Evolutionary conservation across 176 grass and related monocot species (phyloP).

Genomic region (Bolboschoenus planiculmis): DNA sequence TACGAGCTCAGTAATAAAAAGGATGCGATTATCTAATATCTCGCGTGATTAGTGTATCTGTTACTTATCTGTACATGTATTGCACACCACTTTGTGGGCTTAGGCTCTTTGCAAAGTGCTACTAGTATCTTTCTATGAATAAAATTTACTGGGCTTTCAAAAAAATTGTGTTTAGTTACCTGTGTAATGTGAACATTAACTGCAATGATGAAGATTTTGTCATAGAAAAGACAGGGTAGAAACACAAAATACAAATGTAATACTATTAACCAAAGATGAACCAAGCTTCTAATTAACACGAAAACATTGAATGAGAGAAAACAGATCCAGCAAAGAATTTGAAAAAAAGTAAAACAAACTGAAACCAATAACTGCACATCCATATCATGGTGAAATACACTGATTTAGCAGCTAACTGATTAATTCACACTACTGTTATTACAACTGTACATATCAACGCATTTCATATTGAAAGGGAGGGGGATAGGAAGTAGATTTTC

Average conservation of each 20-base stretch:
- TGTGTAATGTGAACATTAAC: background rate
- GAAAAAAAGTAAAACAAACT: background rate
- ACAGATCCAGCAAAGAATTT: background rate
- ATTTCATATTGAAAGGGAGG: background rate
- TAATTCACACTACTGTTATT: constrained; percentile 1
- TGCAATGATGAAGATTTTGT: background rate
- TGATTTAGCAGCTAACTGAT: background rate
- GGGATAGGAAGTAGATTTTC: too few species aligned
- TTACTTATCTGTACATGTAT: too few species aligned
- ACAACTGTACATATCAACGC: constrained; percentile 4
- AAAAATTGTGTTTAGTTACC: background rate
- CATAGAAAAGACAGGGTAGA: background rate
- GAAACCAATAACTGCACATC: background rate
- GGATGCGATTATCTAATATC: background rate
- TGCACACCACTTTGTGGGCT: too few species aligned
- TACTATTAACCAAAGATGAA: background rate
- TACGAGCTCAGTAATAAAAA: background rate
- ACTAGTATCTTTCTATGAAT: background rate
- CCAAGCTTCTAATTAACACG: background rate
- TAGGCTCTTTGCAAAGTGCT: too few species aligned
- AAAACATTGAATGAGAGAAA: background rate
- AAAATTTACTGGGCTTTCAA: background rate
- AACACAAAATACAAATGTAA: background rate
- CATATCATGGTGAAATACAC: background rate
- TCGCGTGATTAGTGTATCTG: background rate